Base-by-base conservation (phyloP, 2,329 filamentous ascomycete species). In the Biscogniauxia sp. region DNA sequence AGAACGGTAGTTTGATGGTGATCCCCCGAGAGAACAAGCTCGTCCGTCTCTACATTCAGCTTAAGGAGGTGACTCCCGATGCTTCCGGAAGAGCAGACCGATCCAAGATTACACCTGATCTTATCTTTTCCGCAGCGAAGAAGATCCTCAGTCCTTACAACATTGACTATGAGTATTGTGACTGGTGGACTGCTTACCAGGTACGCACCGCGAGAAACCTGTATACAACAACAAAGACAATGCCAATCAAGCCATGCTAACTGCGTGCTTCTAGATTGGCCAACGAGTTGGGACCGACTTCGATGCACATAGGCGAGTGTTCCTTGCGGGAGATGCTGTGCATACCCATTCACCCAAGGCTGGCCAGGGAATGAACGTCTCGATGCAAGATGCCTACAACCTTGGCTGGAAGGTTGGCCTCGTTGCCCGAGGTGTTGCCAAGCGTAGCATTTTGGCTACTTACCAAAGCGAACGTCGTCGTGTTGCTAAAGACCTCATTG, bases 311-410 rank as follows among this genome's bases (percentile, higher is more conserved):
- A 79, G 82, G 19, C 81, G 87, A 2, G 80, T 92, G 7, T 92
- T 93, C 70, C 78, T 92, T 2, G 86, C 87, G 0, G 89, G 88
- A 1, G 89, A 91, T 72, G 88, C 86, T 1, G 84, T 86, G 1
- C 82, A 83, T 65, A 84, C 80, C 0, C 80, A 82, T 64, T 70
- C 70, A 1, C 87, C 86, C 20, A 89, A 89, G 68, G 87, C 85
- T 0, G 87, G 87, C 1, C 87, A 90, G 69, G 88, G 88, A 13
- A 90, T 91, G 87, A 91, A 91, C 66, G 84, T 89, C 1, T 84
- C 80, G 28, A 88, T 91, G 84, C 87, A 89, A 66, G 88, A 91
- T 70, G 52, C 78, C 0, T 84, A 79, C 69, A 86, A 85, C 57
- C 78, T 86, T 0, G 83, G 81, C 0, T 86, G 83, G 83, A 86